Evolutionary conservation across 1,284 basidiomycete genomes (phyloP), one percentile per base, ranked within the genome.

Genomic region (Rhodotorula sp.): DNA sequence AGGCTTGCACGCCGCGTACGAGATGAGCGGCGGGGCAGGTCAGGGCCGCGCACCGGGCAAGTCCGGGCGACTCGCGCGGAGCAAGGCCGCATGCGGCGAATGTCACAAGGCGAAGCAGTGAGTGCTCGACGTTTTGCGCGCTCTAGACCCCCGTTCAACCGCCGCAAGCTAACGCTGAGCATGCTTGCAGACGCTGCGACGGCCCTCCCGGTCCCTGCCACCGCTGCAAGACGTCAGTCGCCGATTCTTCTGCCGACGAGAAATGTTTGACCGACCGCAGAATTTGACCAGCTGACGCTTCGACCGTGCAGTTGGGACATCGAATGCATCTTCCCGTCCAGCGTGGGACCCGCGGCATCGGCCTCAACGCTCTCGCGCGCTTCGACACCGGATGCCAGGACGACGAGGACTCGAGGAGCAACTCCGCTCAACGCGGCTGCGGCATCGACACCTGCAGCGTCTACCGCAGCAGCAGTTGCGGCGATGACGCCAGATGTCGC

Each of bases 201-300:
- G 74, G 72, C 1, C 72, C 70, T 7, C 68, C 72, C 5, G 70
- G 74, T 2, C 74, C 74, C 7, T 76, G 74, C 43, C 72, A 74
- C 43, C 67, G 72, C 28, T 76, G 74, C 54, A 54, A 43, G 21
- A 71, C 70, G 74, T 76, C 31, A 56, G 67, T 66, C 15, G n/a
- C 19, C 8, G 26, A 43, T 16, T 14, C 2, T 28, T 28, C 15
- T n/a, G 34, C 34, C 34, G 34, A 34, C 34, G 34, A 34, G 34
- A 34, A 34, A 34, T 34, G 34, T 34, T 34, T 34, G 34, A 34
- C 5, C 34, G 34, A 34, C 34, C 34, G 34, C 34, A 34, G 34
- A 34, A 6, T 34, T 34, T 34, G 34, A 34, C 34, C 10, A 38
- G 31, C 54, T 31, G 38, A n/a, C 60, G 34, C 15, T n/a, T 23